A percentile compares a stretch with the other conserved stretches of the same genome.
These are phyloP conservation scores for Fonsecaea nubica DNA, from an alignment of 2,329 filamentous ascomycete genomes.

Conservation along the genomic window DNA sequence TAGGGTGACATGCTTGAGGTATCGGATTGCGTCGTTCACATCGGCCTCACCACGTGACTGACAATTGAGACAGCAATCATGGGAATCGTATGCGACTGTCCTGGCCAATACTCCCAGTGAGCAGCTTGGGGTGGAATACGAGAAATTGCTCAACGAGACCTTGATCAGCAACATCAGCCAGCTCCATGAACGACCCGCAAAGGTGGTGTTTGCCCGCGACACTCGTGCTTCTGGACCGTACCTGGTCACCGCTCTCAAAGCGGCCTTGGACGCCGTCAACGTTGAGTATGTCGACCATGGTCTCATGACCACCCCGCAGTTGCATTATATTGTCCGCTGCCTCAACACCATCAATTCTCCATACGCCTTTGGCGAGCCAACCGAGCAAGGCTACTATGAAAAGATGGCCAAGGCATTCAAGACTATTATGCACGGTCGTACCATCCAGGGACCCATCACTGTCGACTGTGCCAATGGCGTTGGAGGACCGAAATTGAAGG, in stretches of 20 bases:
- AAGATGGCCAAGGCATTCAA: conserved; percentile 87
- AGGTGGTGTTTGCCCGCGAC: conserved; percentile 88
- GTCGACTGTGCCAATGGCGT: conserved; percentile 98
- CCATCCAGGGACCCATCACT: conserved; percentile 73
- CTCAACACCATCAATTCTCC: conserved; percentile 90
- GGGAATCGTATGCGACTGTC: conserved; percentile 86
- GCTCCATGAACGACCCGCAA: conserved; percentile 67
- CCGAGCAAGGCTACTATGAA: conserved; percentile 91
- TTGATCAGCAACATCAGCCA: conserved; percentile 66
- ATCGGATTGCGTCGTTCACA: conserved; percentile 40
- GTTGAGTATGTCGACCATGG: conserved; percentile 83
- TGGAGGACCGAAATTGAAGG: conserved; percentile 85
- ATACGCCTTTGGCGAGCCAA: conserved; percentile 85
- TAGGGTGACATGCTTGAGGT: conserved; percentile 95
- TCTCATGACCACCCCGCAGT: conserved; percentile 92
- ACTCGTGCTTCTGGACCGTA: conserved; percentile 89
- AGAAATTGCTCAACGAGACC: conserved; percentile 74
- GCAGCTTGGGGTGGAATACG: conserved; percentile 77
- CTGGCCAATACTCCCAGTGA: conserved; percentile 85
- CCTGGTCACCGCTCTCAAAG: conserved; percentile 78
- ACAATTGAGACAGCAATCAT: conserved; percentile 65
- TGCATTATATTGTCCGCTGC: conserved; percentile 95
- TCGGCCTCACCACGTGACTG: conserved; percentile 28
- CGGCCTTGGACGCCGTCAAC: conserved; percentile 77
- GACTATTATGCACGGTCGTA: conserved; percentile 77